Evolutionary conservation across 768 basidiomycete species (phyloP).

Genomic region (Hydnomerulius pinastri): DNA sequence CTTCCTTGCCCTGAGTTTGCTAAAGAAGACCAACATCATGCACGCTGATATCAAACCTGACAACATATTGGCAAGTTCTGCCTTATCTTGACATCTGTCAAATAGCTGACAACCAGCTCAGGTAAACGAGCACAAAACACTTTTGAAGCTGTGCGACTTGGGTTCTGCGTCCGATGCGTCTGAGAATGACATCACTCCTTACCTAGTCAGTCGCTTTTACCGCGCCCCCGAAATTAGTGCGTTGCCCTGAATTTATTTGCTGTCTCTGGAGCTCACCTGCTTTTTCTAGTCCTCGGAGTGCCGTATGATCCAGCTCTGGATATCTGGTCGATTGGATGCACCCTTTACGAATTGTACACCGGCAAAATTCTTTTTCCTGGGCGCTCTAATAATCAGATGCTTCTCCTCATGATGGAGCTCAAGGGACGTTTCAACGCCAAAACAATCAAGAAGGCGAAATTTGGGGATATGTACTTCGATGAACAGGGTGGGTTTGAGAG

Average conservation of each 20-base stretch:
- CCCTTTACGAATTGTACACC: conserved; percentile 93
- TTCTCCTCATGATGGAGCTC: conserved; percentile 96
- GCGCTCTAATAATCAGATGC: conserved; percentile 96
- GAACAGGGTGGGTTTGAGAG: conserved; percentile 86
- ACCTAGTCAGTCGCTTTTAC: conserved; percentile 96
- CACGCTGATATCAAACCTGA: conserved; percentile 99
- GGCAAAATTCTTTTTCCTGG: conserved; percentile 98
- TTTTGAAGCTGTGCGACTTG: conserved; percentile 92
- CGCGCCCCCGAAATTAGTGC: conserved; percentile 98
- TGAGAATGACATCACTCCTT: conserved; percentile 97
- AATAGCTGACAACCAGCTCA: conserved; percentile 33
- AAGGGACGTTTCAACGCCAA: conserved; percentile 92
- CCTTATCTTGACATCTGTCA: conserved; percentile 12
- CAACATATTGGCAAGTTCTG: conserved; percentile 82
- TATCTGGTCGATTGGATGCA: conserved; percentile 97
- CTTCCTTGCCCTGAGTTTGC: conserved; percentile 80
- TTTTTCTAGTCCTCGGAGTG: conserved; percentile 77
- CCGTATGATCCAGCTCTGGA: conserved; percentile 95
- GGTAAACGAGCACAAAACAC: conserved; percentile 94
- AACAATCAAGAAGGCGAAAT: conserved; percentile 93
- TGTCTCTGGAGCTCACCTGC: conserved; percentile 15
- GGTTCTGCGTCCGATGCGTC: conserved; percentile 95
- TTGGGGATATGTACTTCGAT: conserved; percentile 92
- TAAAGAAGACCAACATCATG: conserved; percentile 91
- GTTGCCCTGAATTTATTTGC: conserved; percentile 26